A percentile compares a stretch with the other conserved stretches of the same genome.
Evolutionary conservation across 495 filamentous ascomycete genomes (phyloP).

Genomic region (Aspergillus kassunensis): DNA sequence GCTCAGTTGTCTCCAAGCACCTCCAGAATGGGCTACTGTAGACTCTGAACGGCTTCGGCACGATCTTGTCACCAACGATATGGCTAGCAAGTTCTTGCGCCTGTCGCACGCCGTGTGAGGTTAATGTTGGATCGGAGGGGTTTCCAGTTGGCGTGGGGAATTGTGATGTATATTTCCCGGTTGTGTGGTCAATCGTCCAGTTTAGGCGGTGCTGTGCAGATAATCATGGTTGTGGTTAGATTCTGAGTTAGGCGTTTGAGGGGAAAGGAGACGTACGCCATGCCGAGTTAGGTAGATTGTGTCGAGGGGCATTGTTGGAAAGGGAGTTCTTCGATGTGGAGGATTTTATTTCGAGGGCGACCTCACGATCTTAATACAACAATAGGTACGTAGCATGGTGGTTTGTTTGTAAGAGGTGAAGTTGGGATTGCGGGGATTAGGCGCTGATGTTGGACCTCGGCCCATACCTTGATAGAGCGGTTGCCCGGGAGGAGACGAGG

Average conservation of each 20-base stretch:
- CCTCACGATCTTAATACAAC: no score
- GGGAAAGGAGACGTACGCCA: conserved; percentile 57
- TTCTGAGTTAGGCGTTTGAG: neutral
- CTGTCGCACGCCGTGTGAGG: conserved; percentile 80
- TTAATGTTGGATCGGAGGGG: conserved; percentile 79
- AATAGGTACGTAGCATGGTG: no score
- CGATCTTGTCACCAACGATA: conserved; percentile 56
- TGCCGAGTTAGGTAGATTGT: conserved; percentile 83
- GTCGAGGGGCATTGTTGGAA: conserved; percentile 52
- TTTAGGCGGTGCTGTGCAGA: conserved; percentile 73
- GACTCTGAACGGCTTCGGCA: conserved; percentile 59
- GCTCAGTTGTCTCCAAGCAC: conserved; percentile 82
- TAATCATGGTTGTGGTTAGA: conserved; percentile 13
- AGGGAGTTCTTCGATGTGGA: neutral
- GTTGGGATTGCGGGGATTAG: conserved; percentile 9
- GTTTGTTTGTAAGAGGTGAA: no score
- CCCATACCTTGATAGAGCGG: conserved; percentile 10
- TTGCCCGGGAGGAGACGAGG: no score
- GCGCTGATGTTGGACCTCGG: neutral
- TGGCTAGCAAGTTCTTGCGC: conserved; percentile 71
- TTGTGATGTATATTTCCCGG: conserved; percentile 64
- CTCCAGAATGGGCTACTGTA: conserved; percentile 89
- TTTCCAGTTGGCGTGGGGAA: conserved; percentile 80
- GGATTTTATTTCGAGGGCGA: no score
- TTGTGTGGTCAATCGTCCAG: conserved; percentile 76